These are phyloP conservation scores for Pistacia integerrima DNA, from an alignment of 345 rosid species.

Conservation along the genomic window DNA sequence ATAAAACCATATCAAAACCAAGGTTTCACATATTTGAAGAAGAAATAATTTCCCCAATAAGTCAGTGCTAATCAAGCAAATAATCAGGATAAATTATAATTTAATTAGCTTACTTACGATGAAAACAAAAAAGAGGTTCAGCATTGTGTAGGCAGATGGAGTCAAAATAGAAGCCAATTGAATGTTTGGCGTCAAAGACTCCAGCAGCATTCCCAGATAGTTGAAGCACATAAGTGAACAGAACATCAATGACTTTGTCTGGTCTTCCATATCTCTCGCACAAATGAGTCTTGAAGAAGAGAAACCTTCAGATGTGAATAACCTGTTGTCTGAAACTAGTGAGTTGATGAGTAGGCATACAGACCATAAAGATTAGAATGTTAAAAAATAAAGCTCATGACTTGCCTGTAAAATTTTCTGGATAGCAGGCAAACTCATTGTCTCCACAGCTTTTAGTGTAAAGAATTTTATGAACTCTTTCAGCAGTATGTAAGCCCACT, in stretches of 20 bases:
- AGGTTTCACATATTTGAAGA: not conserved
- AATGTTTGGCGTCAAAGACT: slow-evolving; percentile 34
- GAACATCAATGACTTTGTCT: not conserved
- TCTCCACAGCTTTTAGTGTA: slow-evolving; percentile 67
- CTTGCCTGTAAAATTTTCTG: slow-evolving; percentile 91
- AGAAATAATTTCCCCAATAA: not conserved
- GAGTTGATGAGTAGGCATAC: slow-evolving; percentile 27
- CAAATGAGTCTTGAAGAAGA: slow-evolving; percentile 91
- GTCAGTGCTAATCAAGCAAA: not conserved
- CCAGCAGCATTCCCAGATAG: slow-evolving; percentile 39
- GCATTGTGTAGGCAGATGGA: slow-evolving; percentile 30
- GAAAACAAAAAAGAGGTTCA: slow-evolving; percentile 36
- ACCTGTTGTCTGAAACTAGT: slow-evolving; percentile 74
- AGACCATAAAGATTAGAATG: slow-evolving; percentile 16
- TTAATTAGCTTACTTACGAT: slow-evolving; percentile 22
- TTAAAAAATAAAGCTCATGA: slow-evolving; percentile 30
- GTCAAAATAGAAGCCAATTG: slow-evolving; percentile 32
- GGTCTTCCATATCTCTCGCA: slow-evolving; percentile 75
- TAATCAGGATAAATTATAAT: no score
- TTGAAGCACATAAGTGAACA: slow-evolving; percentile 31
- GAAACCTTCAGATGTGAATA: slow-evolving; percentile 88
- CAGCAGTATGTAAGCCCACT: slow-evolving; percentile 74
- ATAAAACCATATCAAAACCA: no score
- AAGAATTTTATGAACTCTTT: slow-evolving; percentile 74
- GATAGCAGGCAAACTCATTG: slow-evolving; percentile 67